These are phyloP conservation scores for Solanum arcanum DNA, from an alignment of 257 asterid genomes.

Conservation along the genomic window DNA sequence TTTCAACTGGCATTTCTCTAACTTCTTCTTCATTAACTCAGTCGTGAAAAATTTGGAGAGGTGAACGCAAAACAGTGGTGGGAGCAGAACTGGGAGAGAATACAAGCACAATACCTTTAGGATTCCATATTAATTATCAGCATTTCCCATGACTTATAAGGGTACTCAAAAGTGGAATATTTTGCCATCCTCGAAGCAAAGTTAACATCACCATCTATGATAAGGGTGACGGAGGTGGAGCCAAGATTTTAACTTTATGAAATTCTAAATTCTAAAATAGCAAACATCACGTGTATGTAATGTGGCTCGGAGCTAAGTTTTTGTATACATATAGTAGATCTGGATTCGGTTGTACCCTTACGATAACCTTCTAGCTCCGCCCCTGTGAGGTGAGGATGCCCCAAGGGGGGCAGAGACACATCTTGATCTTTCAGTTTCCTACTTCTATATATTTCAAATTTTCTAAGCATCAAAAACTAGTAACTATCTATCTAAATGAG, in stretches of 20 bases:
- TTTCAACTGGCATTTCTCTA: background rate
- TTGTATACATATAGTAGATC: background rate
- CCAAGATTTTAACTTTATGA: background rate
- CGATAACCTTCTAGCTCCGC: background rate
- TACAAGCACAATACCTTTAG: slow-evolving; percentile 11
- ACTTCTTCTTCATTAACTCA: background rate
- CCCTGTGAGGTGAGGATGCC: background rate
- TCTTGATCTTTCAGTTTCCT: background rate
- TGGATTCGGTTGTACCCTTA: background rate
- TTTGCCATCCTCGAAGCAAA: background rate
- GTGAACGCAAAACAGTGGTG: slow-evolving; percentile 12
- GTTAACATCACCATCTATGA: background rate
- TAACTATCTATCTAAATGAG: background rate
- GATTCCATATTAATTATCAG: background rate
- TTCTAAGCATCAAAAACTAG: background rate
- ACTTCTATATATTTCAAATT: background rate
- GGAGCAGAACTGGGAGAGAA: slow-evolving; percentile 16
- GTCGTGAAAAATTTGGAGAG: slow-evolving; percentile 18
- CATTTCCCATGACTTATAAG: background rate
- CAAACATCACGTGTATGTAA: background rate
- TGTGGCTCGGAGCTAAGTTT: background rate
- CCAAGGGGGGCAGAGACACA: background rate
- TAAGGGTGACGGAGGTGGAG: background rate
- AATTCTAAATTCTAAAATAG: background rate
- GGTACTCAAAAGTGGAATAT: background rate